Conservation (phyloP, 2,329 filamentous ascomycete genomes). For the Lasiodiplodia gonubiensis region DNA sequence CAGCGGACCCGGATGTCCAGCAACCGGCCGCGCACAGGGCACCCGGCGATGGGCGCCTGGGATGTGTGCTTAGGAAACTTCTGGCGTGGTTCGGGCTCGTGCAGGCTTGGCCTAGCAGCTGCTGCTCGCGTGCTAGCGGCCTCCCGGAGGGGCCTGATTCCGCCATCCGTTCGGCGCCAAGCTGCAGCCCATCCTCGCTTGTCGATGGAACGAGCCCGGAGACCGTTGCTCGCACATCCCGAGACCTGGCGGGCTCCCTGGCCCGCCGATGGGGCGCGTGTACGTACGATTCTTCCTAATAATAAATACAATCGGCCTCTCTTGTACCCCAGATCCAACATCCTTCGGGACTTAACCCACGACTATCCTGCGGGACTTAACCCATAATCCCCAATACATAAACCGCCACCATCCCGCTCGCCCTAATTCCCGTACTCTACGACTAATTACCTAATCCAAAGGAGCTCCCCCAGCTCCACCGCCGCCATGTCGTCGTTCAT, state of each 20-base stretch:
- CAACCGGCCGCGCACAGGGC: background rate
- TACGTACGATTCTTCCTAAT: background rate
- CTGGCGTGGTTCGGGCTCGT: background rate
- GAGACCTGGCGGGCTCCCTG: constrained; percentile 14
- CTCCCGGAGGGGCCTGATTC: constrained; percentile 7
- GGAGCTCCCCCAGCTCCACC: constrained; percentile 2
- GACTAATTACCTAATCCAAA: constrained; percentile 14
- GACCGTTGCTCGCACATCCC: constrained; percentile 2
- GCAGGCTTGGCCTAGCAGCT: background rate
- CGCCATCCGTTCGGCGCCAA: constrained; percentile 21
- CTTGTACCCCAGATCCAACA: constrained; percentile 17
- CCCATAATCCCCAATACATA: background rate
- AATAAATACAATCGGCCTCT: constrained; percentile 25
- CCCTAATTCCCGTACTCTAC: background rate
- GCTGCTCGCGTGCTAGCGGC: constrained; percentile 1
- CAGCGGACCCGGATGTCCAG: constrained; percentile 1
- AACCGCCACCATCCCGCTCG: background rate
- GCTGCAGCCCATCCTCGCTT: constrained; percentile 1
- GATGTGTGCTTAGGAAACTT: constrained; percentile 14
- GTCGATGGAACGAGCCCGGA: constrained; percentile 5
- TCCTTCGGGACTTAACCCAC: background rate
- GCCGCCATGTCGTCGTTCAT: constrained; percentile 29
- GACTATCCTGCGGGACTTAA: background rate
- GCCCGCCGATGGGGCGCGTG: constrained; percentile 9
- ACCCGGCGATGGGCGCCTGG: background rate